Percentiles rank a stretch among this genome's conserved stretches.
Conservation (phyloP, 2,329 filamentous ascomycete species). For the Ophiostoma tasmaniense region DNA sequence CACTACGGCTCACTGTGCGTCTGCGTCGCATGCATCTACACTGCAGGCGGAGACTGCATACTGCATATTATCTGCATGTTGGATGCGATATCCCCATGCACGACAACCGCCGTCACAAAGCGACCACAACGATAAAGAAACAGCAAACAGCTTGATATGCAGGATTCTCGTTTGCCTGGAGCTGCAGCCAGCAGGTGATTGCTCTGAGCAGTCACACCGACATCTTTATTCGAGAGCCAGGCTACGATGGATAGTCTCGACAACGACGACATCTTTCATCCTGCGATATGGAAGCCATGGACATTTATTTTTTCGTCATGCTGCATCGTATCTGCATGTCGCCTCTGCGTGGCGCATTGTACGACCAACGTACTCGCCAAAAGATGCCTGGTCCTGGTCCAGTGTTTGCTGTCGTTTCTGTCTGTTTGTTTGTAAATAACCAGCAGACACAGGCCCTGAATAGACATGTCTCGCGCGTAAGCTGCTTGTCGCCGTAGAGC, state of each 20-base stretch:
- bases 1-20: not conserved
- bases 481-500: not conserved
- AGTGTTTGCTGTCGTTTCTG: not conserved
- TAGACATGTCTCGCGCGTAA: not conserved
- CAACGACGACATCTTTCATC: not conserved
- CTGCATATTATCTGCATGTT: too few species aligned
- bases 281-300: not conserved
- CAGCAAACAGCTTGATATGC: not conserved
- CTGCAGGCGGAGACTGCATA: not conserved
- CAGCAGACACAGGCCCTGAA: too few species aligned
- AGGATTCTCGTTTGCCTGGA: not conserved
- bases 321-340: conserved; percentile 2
- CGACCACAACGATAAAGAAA: not conserved
- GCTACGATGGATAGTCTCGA: too few species aligned
- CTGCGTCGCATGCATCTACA: not conserved
- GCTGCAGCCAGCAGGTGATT: not conserved
- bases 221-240: not conserved
- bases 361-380: not conserved
- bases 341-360: conserved; percentile 5
- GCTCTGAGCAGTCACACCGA: not conserved
- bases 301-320: not conserved
- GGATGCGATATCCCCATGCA: not conserved
- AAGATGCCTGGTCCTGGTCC: not conserved
- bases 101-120: not conserved
- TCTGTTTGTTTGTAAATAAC: not conserved